Conservation (phyloP, 805 yeast genomes). For the Starmerella davenportii region DNA sequence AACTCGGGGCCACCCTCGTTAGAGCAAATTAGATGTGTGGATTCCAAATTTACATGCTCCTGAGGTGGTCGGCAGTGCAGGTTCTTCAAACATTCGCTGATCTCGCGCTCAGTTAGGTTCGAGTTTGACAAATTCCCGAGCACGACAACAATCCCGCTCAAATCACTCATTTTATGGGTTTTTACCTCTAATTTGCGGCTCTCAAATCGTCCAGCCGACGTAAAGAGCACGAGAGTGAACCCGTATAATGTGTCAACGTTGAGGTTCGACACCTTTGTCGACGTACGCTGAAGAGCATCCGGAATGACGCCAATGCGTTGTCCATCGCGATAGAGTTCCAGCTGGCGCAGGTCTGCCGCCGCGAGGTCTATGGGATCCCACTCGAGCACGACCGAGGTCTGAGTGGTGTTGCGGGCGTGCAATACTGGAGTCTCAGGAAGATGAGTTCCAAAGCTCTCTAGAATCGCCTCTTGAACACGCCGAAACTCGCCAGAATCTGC, state of each 20-base stretch:
- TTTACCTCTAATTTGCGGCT: constrained; percentile 52
- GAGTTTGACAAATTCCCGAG: constrained; percentile 57
- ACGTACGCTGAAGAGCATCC: constrained; percentile 55
- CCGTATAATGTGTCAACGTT: constrained; percentile 68
- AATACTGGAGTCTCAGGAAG: constrained; percentile 58
- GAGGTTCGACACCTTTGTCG: constrained; percentile 79
- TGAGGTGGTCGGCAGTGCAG: constrained; percentile 77
- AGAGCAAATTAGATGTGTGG: constrained; percentile 83
- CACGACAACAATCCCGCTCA: constrained; percentile 82
- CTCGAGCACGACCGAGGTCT: constrained; percentile 82
- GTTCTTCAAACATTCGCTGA: constrained; percentile 40
- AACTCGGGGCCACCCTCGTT: constrained; percentile 54
- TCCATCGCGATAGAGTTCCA: constrained; percentile 56
- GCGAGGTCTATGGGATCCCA: constrained; percentile 84
- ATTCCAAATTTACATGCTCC: constrained; percentile 58
- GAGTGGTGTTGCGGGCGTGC: constrained; percentile 62
- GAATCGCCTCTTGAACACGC: constrained; percentile 52
- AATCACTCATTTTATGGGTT: constrained; percentile 92
- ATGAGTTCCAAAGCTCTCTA: constrained; percentile 50
- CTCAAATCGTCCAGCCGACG: constrained; percentile 73
- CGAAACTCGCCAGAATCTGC: constrained; percentile 42
- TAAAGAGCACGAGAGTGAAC: constrained; percentile 63
- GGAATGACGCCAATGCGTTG: constrained; percentile 64
- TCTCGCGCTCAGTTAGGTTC: constrained; percentile 33
- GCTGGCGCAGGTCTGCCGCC: constrained; percentile 56